These are phyloP conservation scores for Pontederia paniculata DNA, from an alignment of 176 grass and related monocot genomes.

Conservation along the genomic window DNA sequence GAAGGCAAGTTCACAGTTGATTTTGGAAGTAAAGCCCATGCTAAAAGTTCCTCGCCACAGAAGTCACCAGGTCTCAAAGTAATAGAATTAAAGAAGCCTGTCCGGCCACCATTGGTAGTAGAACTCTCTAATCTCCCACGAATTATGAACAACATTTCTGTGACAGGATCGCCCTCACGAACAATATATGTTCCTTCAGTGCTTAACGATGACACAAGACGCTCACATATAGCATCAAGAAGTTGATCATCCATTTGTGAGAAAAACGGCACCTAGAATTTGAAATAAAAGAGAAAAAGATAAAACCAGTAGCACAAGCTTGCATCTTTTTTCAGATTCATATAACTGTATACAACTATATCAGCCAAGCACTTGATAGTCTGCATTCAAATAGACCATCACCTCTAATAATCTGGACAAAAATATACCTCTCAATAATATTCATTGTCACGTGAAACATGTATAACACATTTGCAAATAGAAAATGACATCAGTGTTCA, in stretches of 20 bases:
- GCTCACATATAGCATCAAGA: slow-evolving; percentile 9
- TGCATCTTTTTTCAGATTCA: too few species aligned
- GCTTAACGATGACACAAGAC: slow-evolving; percentile 6
- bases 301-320: too few species aligned
- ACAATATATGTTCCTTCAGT: slow-evolving; percentile 6
- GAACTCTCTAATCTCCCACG: slow-evolving; percentile 9
- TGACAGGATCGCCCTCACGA: slow-evolving; percentile 10
- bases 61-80: not conserved
- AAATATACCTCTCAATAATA: too few species aligned
- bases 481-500: too few species aligned
- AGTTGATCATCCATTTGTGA: slow-evolving; percentile 13
- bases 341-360: too few species aligned
- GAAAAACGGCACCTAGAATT: slow-evolving; percentile 10
- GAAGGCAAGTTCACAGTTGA: not conserved
- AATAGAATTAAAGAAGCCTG: slow-evolving; percentile 9
- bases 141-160: slow-evolving; percentile 10
- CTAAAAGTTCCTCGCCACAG: slow-evolving; percentile 11
- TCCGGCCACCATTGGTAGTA: not conserved
- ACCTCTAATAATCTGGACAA: too few species aligned
- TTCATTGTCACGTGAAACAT: too few species aligned
- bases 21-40: slow-evolving; percentile 6
- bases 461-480: too few species aligned
- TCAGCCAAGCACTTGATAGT: too few species aligned
- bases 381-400: too few species aligned
- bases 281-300: not conserved